Conservation (phyloP, 73 alveolate species). For the Symbiodinium natans region DNA sequence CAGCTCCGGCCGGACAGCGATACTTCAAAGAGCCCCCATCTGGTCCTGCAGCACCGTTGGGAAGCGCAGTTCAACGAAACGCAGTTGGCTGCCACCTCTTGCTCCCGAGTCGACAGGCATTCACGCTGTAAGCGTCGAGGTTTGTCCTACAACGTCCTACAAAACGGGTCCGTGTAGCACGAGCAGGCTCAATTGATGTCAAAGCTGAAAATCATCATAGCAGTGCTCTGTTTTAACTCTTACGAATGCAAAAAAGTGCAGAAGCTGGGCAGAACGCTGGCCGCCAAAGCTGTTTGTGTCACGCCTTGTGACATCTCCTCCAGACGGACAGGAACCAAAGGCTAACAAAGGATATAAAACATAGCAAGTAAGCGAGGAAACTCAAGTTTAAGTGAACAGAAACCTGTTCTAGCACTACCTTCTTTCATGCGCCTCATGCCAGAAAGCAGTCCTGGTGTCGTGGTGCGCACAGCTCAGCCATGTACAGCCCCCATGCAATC, state of each 20-base stretch:
- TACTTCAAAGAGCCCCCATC: background rate
- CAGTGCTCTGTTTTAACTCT: background rate
- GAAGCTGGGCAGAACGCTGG: background rate
- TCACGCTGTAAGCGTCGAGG: background rate
- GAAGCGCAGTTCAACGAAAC: conserved; percentile 51
- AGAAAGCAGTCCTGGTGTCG: too few species aligned
- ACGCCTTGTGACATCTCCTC: background rate
- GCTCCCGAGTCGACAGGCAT: background rate
- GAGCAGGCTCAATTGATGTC: background rate
- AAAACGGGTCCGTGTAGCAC: background rate
- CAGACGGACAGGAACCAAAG: too few species aligned
- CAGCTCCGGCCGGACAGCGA: background rate
- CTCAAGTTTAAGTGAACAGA: too few species aligned
- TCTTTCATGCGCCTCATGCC: background rate
- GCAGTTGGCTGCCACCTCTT: conserved; percentile 47
- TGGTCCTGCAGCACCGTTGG: conserved; percentile 49
- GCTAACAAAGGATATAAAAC: too few species aligned
- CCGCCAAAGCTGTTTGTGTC: background rate
- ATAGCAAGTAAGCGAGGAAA: too few species aligned
- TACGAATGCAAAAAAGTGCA: background rate
- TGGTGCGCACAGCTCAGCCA: too few species aligned
- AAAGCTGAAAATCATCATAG: background rate
- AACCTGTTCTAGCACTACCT: background rate
- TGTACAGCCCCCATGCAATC: too few species aligned
- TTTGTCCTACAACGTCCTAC: background rate